Evolutionary conservation across 352 stramenopile genomes (phyloP), one percentile per base, ranked within the genome.

Genomic region (Poterioochromonas sp.): DNA sequence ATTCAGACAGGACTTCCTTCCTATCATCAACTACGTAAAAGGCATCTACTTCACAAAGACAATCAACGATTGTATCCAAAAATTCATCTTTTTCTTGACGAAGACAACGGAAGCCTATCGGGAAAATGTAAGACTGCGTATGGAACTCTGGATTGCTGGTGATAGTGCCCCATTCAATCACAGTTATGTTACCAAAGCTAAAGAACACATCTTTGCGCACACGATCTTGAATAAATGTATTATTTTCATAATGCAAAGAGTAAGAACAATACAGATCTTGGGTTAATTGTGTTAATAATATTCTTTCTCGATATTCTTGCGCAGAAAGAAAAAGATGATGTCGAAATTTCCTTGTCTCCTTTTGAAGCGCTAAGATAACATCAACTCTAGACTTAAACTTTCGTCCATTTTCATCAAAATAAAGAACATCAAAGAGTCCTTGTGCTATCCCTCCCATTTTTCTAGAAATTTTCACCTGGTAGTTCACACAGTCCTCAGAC

Each of bases 11-110:
- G 8, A 32, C 26, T 20, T 32, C 22, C 5, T 43, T 44, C 20
- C 35, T 32, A 64, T 64, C 53, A 64, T 64, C 18, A 53, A 53
- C 8, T 20, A 8, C 8, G 22, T 26, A 69, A 35, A 69, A 15
- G 22, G 60, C 60, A 62, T 76, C 68, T 12, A 76, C 54, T n/a
- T 76, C 70, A 77, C 47, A 77, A 20, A 77, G 70, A n/a, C 70
- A 64, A 44, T 64, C 47, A 3, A 62, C 40, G 18, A 77, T 35
- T 12, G 1, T 63, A 20, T 77, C 70, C 22, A 77, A 34, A 5
- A 68, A 37, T 32, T 20, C 34, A 77, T 77, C 70, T 35, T 77
- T 41, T 29, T 77, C 70, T 41, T 77, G 70, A 49, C 70, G 70
- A 44, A 77, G 18, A 41, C 70, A 77, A 8, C 39, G 11, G 32